These are phyloP conservation scores for Xylaria sp. DNA, from an alignment of 2,329 filamentous ascomycete genomes.

Conservation along the genomic window DNA sequence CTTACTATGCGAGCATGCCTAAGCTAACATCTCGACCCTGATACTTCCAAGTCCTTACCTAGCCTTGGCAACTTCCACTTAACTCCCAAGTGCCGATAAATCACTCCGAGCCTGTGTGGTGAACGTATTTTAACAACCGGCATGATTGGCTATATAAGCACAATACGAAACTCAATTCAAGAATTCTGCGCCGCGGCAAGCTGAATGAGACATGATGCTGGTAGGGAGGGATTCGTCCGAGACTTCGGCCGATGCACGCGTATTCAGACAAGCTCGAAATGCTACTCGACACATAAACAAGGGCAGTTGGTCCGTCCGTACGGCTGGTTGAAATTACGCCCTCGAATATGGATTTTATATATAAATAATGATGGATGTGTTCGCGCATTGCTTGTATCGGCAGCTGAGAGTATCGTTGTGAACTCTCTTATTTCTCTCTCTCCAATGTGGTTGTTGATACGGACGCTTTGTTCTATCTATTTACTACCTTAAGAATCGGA, in stretches of 20 bases:
- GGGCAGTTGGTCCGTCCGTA: slow-evolving; percentile 23
- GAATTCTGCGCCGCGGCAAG: neutral
- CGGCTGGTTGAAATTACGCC: slow-evolving; percentile 1
- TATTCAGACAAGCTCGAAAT: neutral
- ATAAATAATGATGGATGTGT: slow-evolving; percentile 11
- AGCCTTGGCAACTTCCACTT: slow-evolving; percentile 20
- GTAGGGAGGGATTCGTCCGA: slow-evolving; percentile 17
- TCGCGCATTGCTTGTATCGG: neutral
- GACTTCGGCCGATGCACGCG: slow-evolving; percentile 28
- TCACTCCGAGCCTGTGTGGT: neutral
- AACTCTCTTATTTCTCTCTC: neutral
- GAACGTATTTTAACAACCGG: neutral
- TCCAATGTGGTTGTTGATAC: neutral
- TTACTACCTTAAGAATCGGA: neutral
- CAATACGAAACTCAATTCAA: slow-evolving; percentile 10
- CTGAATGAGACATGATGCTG: slow-evolving; percentile 10
- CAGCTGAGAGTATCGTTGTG: neutral
- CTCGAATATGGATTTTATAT: slow-evolving; percentile 8
- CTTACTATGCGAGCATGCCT: no score
- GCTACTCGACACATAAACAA: neutral
- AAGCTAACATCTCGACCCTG: neutral
- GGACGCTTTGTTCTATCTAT: slow-evolving; percentile 1
- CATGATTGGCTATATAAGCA: neutral
- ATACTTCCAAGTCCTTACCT: slow-evolving; percentile 6
- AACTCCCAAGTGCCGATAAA: slow-evolving; percentile 4